A percentile compares a stretch with the other conserved stretches of the same genome.
Conservation (phyloP, 2,329 filamentous ascomycete species). For the Botryotinia globosa region DNA sequence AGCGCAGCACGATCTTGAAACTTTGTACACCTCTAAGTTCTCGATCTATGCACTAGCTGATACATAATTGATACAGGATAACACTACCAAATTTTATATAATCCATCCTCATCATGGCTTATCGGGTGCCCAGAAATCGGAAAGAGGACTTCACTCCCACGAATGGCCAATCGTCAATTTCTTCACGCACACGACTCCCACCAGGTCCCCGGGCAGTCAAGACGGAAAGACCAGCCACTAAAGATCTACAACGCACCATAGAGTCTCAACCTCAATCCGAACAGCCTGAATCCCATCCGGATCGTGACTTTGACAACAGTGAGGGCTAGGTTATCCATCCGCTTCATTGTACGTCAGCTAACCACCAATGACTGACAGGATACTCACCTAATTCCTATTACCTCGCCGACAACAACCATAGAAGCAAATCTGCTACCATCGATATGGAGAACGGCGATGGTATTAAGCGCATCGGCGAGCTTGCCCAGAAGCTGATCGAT, state of each 20-base stretch:
- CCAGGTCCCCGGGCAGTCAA: background rate
- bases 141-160: background rate
- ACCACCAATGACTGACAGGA: too few species aligned
- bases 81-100: background rate
- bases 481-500: slow-evolving; percentile 63
- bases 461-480: slow-evolving; percentile 41
- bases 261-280: too few species aligned
- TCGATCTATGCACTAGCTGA: background rate
- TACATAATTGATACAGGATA: background rate
- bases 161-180: background rate
- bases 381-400: too few species aligned
- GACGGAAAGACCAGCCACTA: slow-evolving; percentile 49
- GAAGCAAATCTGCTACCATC: too few species aligned
- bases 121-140: background rate
- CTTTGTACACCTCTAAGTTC: too few species aligned
- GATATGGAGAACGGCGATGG: background rate
- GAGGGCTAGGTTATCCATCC: too few species aligned
- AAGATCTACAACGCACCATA: too few species aligned
- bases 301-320: too few species aligned
- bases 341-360: too few species aligned
- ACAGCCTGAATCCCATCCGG: too few species aligned
- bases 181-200: background rate
- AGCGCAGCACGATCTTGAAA: background rate
- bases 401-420: too few species aligned
- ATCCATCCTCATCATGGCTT: background rate